Conservation (phyloP, 2,329 filamentous ascomycete genomes). For the Periconia sp. region DNA sequence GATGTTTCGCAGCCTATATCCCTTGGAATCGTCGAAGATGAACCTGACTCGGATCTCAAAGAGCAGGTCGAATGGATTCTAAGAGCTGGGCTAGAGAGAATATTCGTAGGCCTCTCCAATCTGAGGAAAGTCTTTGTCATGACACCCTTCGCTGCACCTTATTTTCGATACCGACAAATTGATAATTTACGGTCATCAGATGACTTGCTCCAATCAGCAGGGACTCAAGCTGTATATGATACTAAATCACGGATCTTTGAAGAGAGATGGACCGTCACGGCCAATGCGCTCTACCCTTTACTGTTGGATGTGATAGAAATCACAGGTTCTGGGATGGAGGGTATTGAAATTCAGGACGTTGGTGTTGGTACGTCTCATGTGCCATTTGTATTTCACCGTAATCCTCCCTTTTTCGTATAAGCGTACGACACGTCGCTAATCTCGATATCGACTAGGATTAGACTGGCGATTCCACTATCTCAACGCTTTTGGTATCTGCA, state of each 20-base stretch:
- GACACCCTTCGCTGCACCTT: constrained; percentile 5
- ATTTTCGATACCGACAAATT: background rate
- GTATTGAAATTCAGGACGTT: background rate
- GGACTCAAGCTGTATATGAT: background rate
- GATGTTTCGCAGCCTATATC: background rate
- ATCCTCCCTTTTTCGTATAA: too few species aligned
- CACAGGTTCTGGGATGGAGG: background rate
- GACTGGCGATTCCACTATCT: too few species aligned
- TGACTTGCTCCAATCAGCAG: background rate
- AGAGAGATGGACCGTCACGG: background rate
- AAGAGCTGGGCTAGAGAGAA: background rate
- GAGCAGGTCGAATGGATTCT: constrained; percentile 2
- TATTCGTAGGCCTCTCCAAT: background rate
- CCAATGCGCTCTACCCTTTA: background rate
- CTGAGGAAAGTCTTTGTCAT: constrained; percentile 6
- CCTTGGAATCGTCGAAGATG: background rate
- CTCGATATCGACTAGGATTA: too few species aligned
- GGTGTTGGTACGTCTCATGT: too few species aligned
- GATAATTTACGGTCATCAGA: background rate
- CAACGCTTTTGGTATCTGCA: background rate
- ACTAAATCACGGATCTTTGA: background rate
- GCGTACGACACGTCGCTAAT: too few species aligned
- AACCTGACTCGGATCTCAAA: background rate
- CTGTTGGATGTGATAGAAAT: background rate
- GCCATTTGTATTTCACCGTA: too few species aligned